Evolutionary conservation across 495 filamentous ascomycete species (phyloP), one percentile per base, ranked within the genome.

Genomic region (Penicillium egyptiacum): DNA sequence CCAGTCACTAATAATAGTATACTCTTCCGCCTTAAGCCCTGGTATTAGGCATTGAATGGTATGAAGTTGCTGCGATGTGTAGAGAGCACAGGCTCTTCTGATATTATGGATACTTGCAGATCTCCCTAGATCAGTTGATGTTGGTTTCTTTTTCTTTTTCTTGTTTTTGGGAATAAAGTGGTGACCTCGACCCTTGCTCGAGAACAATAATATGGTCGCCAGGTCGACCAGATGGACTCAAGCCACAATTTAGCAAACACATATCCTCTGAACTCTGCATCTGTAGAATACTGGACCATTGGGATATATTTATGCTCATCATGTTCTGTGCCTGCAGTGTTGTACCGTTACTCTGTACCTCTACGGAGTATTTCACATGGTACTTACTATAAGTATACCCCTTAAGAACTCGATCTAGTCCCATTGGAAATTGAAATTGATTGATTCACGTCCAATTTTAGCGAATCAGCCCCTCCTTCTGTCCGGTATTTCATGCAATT

Each of bases 1-100:
- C 28, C 30, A n/a, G 44, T 28, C 45, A n/a, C 50, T 53, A 43
- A 53, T 40, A 53, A 43, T 53, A 53, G 39, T 39, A 39, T 14
- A 3, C 14, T 37, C 14, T 37, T 37, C 33, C 33, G 33, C 30
- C 23, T 2, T 2, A 25, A 25, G 23, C 4, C 23, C 23, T 25
- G 23, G 2, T 43, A 25, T 12, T 45, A 44, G 28, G 5, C 28
- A 25, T 14, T 28, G 26, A 9, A 23, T 12, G 11, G 6, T 45
- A 40, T 41, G 11, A 4, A 6, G 26, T 45, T 46, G n/a, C 30
- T 37, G 31, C 11, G 8, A 2, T 1, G 2, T 30, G 10, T 35
- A 14, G 31, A 35, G 11, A 14, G 14, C 4, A 1, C 14, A 10
- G 16, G 5, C 16, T 14, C 20, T 19, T 19, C 10, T 48, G 20